Conservation (phyloP, 768 basidiomycete species). For the Cyclocybe aegerita region DNA sequence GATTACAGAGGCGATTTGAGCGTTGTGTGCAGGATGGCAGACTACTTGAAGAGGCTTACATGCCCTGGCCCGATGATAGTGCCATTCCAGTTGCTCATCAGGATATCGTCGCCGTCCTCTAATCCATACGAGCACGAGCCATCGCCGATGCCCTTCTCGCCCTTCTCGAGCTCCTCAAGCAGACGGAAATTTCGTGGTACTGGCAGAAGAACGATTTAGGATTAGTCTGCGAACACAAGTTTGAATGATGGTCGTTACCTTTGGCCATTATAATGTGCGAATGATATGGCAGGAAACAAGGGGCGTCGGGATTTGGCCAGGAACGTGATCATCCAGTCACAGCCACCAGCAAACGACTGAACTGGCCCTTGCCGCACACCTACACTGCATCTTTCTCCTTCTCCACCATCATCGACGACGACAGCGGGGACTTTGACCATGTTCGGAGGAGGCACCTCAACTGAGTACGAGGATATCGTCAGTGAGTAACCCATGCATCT, state of each 20-base stretch:
- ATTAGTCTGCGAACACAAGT: too few relatives aligned
- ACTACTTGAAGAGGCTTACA: conserved; percentile 45
- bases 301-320: conserved; percentile 1
- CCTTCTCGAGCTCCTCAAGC: conserved; percentile 98
- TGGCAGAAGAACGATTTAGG: conserved; percentile 24
- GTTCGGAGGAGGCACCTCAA: conserved; percentile 69
- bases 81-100: conserved; percentile 98
- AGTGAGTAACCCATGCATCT: conserved; percentile 48
- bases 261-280: conserved; percentile 43
- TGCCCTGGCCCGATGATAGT: conserved; percentile 99
- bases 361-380: not conserved
- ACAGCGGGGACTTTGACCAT: conserved; percentile 33
- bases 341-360: conserved; percentile 22
- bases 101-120: conserved; percentile 92
- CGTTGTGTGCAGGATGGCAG: not conserved
- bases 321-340: conserved; percentile 19
- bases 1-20: conserved; percentile 7
- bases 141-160: conserved; percentile 99
- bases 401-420: conserved; percentile 2
- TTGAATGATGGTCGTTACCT: conserved; percentile 28
- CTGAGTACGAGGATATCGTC: conserved; percentile 90
- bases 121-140: conserved; percentile 97
- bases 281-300: conserved; percentile 4
- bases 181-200: conserved; percentile 97
- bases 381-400: not conserved